phyloP scores from a whole-genome alignment of 805 yeast genomes.

The Metschnikowia peoriensis region DNA sequence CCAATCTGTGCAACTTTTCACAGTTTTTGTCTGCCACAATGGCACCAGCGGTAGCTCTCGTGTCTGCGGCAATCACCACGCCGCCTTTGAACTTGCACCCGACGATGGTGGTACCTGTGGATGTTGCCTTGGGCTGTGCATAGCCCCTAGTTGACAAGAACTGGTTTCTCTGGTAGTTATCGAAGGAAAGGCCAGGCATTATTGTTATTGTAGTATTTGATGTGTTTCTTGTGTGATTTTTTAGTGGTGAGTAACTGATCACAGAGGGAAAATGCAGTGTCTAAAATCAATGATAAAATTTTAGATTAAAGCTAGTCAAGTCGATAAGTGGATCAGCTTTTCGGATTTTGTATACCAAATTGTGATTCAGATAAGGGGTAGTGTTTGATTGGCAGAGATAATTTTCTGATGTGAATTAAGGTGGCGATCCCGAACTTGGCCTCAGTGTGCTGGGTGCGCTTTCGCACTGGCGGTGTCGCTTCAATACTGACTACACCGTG shows the following conservation, averaged over 20 bases:
- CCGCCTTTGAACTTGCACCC: conserved; percentile 93
- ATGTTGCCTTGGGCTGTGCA: conserved; percentile 82
- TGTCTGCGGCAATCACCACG: conserved; percentile 97
- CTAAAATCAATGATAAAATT: too few species aligned
- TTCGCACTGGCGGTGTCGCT: conserved; percentile 1
- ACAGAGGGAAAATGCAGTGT: background rate
- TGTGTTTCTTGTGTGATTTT: background rate
- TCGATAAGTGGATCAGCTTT: too few species aligned
- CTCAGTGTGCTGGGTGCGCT: background rate
- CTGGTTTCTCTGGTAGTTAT: conserved; percentile 87
- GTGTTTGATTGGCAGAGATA: background rate
- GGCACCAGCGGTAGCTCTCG: conserved; percentile 95
- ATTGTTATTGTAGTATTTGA: background rate
- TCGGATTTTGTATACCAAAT: too few species aligned
- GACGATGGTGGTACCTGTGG: conserved; percentile 99
- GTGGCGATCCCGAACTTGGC: background rate
- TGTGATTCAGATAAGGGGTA: too few species aligned
- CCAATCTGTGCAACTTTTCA: conserved; percentile 85
- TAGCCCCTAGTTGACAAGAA: conserved; percentile 70
- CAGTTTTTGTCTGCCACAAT: conserved; percentile 98
- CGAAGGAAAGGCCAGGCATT: conserved; percentile 92
- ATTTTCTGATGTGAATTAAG: background rate
- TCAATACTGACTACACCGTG: too few species aligned
- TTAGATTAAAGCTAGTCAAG: too few species aligned
- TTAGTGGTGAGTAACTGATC: background rate